Base-by-base conservation (phyloP, 2,329 filamentous ascomycete genomes). In the Cadophora malorum region DNA sequence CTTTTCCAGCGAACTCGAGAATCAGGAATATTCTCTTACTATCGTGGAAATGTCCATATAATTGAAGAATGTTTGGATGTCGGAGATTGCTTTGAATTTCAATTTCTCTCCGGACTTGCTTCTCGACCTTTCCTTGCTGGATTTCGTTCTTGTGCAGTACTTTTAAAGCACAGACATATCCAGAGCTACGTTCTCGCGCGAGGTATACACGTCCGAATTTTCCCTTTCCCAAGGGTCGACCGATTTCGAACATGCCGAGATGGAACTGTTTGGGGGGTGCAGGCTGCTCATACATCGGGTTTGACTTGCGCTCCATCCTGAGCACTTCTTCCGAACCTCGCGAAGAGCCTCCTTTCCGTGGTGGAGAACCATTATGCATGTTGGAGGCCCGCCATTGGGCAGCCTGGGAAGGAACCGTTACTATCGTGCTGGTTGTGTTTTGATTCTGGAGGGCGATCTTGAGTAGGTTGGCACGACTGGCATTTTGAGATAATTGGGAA, bases 381-480 rank as follows among this genome's bases (percentile, higher is more conserved):
- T 78, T 86, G 83, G 80, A 78, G 58, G 76, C 75, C 65, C 79
- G 76, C 78, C 81, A 80, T 79, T 90, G 86, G 67, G 87, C 84
- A 68, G 86, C 83, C 83, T 92, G 87, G 61, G 89, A 88, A 66
- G 91, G 84, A 71, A 93, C 82, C 14, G 88, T 89, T 72, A 91
- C 88, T 55, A 91, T 86, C 56, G 90, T 83, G 74, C 87, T 85
- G 78, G 88, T 89, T 80, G 86, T 78, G 79, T 89, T 94, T 76
- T 93, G 89, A 52, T 91, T 89, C 78, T 96, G 93, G 31, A 97
- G 85, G 28, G 91, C 91, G 62, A 93, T 87, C 81, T 97, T 97
- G 81, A 95, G 89, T 64, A 97, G 88, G 73, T 96, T 96, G 69
- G 93, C 87, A 72, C 94, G 87, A 76, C 86, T 90, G 62, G 84